Evolutionary conservation across 176 grass and related monocot genomes (phyloP).

Genomic region (Neostapfia colusana): DNA sequence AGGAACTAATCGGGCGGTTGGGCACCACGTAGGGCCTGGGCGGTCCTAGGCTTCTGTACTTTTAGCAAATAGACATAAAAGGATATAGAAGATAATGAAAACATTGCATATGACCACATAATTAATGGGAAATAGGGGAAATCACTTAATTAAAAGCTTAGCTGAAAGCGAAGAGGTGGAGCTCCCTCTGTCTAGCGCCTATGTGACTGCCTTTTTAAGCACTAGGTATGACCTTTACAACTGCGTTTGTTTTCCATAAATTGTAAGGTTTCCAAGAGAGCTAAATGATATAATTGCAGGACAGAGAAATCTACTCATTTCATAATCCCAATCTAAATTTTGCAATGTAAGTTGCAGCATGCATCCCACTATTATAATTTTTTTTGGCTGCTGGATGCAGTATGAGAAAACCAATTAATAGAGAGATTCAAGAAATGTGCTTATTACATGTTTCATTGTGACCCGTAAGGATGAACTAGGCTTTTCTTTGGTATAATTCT

Average conservation of each 20-base stretch:
- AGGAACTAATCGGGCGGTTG: too few relatives aligned
- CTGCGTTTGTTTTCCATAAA: not conserved
- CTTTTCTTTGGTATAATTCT: not conserved
- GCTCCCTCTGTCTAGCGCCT: too few relatives aligned
- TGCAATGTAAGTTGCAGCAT: constrained; percentile 11
- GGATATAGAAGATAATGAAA: too few relatives aligned
- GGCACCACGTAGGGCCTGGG: too few relatives aligned
- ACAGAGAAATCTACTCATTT: not conserved
- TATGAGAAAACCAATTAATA: constrained; percentile 12
- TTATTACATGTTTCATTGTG: constrained; percentile 18
- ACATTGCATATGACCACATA: too few relatives aligned
- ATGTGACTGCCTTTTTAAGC: too few relatives aligned
- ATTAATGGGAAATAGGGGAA: too few relatives aligned
- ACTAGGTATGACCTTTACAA: not conserved
- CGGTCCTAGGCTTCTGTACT: too few relatives aligned
- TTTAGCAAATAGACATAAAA: too few relatives aligned
- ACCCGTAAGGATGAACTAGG: not conserved
- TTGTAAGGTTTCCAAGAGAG: constrained; percentile 7
- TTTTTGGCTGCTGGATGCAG: not conserved
- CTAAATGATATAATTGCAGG: not conserved
- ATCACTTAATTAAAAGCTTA: too few relatives aligned
- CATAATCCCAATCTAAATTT: constrained; percentile 4
- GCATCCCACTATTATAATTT: not conserved
- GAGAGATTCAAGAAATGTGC: not conserved
- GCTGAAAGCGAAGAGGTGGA: too few relatives aligned